Conservation (phyloP, 2,329 filamentous ascomycete genomes). For the Aspergillus sp. region DNA sequence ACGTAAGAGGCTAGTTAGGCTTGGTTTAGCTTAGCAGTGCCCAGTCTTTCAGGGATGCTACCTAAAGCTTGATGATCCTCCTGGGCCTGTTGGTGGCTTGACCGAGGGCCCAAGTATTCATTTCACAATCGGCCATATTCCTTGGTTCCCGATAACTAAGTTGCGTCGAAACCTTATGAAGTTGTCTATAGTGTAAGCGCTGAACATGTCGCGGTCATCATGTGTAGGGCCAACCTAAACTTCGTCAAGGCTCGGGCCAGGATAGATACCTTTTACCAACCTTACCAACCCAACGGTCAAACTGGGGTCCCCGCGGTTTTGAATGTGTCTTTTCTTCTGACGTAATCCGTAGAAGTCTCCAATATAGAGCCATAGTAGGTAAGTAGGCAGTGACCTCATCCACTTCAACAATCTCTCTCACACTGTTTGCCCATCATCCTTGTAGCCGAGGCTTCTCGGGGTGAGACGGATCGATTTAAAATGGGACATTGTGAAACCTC, state of each 20-base stretch:
- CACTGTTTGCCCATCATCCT: neutral
- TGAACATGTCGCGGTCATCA: no score
- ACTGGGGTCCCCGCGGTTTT: no score
- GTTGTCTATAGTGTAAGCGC: no score
- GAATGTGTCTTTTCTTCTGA: no score
- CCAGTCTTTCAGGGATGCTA: neutral
- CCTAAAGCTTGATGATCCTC: neutral
- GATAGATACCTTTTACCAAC: no score
- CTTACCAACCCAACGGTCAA: no score
- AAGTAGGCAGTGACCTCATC: neutral
- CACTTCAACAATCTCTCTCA: neutral
- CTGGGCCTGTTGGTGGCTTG: neutral
- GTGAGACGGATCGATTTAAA: neutral
- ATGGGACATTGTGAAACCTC: neutral
- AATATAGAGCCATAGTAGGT: neutral
- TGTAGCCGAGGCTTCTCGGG: neutral
- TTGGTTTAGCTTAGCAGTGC: slow-evolving; percentile 5
- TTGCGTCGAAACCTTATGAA: no score
- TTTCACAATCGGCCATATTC: no score
- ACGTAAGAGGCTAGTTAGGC: neutral
- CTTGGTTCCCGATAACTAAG: no score
- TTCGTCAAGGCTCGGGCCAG: no score
- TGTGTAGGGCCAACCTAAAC: no score
- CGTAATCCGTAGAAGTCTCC: no score
- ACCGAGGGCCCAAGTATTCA: neutral